phyloP scores from a whole-genome alignment of 2,329 filamentous ascomycete species.

The Pseudogymnoascus sp. region DNA sequence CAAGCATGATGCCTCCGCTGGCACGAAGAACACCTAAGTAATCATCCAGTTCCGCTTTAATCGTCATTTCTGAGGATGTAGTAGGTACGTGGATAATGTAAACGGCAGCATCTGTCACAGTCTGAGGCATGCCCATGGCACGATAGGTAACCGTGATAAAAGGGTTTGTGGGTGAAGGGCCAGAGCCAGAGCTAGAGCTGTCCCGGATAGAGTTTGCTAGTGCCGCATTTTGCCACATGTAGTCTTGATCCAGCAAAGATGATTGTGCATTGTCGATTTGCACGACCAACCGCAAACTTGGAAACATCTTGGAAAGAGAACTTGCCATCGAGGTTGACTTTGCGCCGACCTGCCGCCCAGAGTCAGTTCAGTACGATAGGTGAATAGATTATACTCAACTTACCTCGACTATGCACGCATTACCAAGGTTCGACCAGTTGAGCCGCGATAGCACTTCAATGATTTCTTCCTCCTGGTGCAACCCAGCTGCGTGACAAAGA shows the following conservation, averaged over 20 bases:
- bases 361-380: not conserved
- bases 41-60: conserved; percentile 25
- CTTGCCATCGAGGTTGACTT: conserved; percentile 14
- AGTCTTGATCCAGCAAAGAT: not conserved
- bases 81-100: conserved; percentile 28
- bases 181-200: not conserved
- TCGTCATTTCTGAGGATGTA: conserved; percentile 11
- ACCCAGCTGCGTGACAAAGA: conserved; percentile 20
- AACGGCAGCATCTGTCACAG: conserved; percentile 26
- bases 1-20: conserved; percentile 21
- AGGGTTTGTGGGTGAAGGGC: conserved; percentile 10
- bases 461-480: conserved; percentile 15
- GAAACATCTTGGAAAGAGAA: conserved; percentile 19
- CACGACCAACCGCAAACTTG: conserved; percentile 23
- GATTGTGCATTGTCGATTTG: conserved; percentile 16
- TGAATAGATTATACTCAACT: not conserved
- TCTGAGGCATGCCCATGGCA: conserved; percentile 20
- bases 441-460: conserved; percentile 22
- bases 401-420: conserved; percentile 25
- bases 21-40: conserved; percentile 27
- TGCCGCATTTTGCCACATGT: not conserved
- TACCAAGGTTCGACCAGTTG: conserved; percentile 24
- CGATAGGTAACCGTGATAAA: conserved; percentile 19
- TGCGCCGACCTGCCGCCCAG: conserved; percentile 9
- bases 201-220: not conserved